A percentile compares a stretch with the other conserved stretches of the same genome.
Evolutionary conservation across 202 grass and related monocot species (phyloP).

Genomic region (Carex arenaria): DNA sequence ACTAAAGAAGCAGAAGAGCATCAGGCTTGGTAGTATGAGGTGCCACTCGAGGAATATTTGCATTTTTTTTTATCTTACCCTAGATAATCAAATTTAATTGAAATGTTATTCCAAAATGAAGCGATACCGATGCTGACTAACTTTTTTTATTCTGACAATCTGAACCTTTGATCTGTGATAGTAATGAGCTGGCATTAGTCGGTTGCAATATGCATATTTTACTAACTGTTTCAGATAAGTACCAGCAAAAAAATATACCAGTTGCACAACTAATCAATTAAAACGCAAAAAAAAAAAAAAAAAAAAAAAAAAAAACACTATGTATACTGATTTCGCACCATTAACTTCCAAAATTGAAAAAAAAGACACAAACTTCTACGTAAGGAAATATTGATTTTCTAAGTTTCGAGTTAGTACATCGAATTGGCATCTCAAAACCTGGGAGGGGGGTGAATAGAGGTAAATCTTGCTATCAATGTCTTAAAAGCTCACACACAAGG

Average conservation of each 20-base stretch:
- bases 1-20: not conserved
- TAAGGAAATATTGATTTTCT: not conserved
- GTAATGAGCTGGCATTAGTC: not conserved
- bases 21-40: not conserved
- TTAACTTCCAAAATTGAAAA: not conserved
- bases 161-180: not conserved
- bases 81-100: not conserved
- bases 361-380: not conserved
- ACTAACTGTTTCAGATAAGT: not conserved
- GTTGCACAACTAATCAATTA: not conserved
- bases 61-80: not conserved
- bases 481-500: not conserved
- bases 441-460: too few relatives aligned
- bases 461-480: not conserved
- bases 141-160: not conserved
- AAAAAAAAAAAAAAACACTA: not conserved
- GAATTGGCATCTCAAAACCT: not conserved
- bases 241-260: not conserved
- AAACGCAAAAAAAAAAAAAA: not conserved
- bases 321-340: not conserved
- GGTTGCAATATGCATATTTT: not conserved
- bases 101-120: not conserved
- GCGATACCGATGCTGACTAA: not conserved
- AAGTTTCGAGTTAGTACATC: not conserved
- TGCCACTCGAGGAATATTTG: not conserved